phyloP scores from a whole-genome alignment of 805 yeast species.

The Candida morakotiae region DNA sequence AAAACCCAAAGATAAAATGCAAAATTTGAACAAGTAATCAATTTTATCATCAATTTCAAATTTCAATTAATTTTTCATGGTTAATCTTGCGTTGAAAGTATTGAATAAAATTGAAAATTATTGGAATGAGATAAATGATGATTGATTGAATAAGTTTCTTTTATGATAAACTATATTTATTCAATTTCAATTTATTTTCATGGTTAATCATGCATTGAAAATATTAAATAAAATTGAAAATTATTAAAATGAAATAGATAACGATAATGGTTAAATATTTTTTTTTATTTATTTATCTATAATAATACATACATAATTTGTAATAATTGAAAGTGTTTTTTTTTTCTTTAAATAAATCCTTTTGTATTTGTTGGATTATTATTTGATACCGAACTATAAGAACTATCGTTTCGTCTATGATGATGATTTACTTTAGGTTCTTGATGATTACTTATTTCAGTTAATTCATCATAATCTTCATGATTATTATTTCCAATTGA shows the following conservation, averaged over 20 bases:
- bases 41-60: no score
- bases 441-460: neutral
- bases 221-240: conserved; percentile 6
- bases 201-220: conserved; percentile 3
- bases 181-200: conserved; percentile 13
- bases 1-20: conserved; percentile 9
- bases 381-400: conserved; percentile 15
- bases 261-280: no score
- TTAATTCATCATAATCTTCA: conserved; percentile 6
- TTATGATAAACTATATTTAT: conserved; percentile 7
- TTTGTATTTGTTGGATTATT: conserved; percentile 23
- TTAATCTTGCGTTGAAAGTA: neutral
- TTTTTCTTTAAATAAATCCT: conserved; percentile 21
- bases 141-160: neutral
- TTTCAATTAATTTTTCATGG: conserved; percentile 13
- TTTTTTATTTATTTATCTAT: no score
- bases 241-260: conserved; percentile 8
- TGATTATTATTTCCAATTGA: neutral
- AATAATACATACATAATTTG: no score
- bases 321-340: no score
- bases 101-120: conserved; percentile 6
- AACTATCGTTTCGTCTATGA: conserved; percentile 24
- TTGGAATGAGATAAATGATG: conserved; percentile 9
- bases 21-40: conserved; percentile 2
- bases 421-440: neutral